Percentiles rank a stretch among this genome's conserved stretches.
phyloP scores from a whole-genome alignment of 495 filamentous ascomycete species.

The Aspergillus taichungensis region DNA sequence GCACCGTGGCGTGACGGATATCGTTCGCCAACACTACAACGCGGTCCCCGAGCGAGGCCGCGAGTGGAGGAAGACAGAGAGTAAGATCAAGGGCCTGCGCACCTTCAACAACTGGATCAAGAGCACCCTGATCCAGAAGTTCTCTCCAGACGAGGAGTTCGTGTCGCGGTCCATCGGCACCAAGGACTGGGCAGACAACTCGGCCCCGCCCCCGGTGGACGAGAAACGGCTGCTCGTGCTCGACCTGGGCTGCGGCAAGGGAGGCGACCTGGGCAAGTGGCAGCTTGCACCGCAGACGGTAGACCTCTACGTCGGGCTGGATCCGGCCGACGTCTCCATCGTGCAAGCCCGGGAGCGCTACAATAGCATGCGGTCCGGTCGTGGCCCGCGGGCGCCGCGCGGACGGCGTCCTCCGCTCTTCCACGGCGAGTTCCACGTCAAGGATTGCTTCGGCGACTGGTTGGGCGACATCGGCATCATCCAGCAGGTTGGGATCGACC shows the following conservation, averaged over 20 bases:
- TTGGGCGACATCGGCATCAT: constrained; percentile 71
- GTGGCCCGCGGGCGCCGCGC: constrained; percentile 39
- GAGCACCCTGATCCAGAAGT: constrained; percentile 92
- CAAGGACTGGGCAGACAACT: constrained; percentile 45
- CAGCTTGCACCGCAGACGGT: constrained; percentile 77
- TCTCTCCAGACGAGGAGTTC: constrained; percentile 73
- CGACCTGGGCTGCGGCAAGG: constrained; percentile 94
- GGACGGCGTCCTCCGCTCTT: constrained; percentile 60
- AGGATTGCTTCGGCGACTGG: constrained; percentile 82
- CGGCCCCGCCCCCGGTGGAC: constrained; percentile 32
- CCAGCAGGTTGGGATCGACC: constrained; percentile 75
- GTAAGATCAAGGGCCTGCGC: constrained; percentile 85
- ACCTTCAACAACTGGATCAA: constrained; percentile 99
- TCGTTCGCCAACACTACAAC: constrained; percentile 91
- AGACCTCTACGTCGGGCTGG: constrained; percentile 82
- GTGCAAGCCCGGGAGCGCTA: constrained; percentile 84
- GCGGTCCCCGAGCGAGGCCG: constrained; percentile 79
- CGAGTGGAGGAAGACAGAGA: constrained; percentile 89
- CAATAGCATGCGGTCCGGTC: constrained; percentile 57
- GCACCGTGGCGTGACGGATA: constrained; percentile 61
- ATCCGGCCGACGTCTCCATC: constrained; percentile 86
- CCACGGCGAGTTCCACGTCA: constrained; percentile 72
- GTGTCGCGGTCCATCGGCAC: constrained; percentile 29
- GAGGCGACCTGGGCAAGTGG: constrained; percentile 93
- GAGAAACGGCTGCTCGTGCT: constrained; percentile 62